Percentiles rank a stretch among this genome's conserved stretches.
These are phyloP conservation scores for Lenwebbia sp. DNA, from an alignment of 345 rosid species.

Conservation along the genomic window DNA sequence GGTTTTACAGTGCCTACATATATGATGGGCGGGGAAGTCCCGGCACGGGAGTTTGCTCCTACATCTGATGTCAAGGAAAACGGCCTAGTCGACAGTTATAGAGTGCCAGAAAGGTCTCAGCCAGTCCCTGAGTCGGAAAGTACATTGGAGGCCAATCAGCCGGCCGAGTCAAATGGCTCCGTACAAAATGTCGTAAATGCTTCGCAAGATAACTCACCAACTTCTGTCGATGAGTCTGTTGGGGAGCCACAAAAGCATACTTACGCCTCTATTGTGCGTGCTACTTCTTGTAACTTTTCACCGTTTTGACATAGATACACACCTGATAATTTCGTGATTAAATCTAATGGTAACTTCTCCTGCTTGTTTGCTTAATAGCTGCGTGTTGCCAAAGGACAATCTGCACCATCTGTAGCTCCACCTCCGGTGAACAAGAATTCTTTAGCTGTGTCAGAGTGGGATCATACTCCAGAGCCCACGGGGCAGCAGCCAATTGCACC, in stretches of 20 bases:
- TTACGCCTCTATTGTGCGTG: conserved; percentile 66
- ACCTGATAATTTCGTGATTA: not conserved
- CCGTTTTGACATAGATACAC: not conserved
- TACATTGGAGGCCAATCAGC: conserved; percentile 15
- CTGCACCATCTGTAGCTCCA: conserved; percentile 19
- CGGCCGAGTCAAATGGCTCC: conserved; percentile 27
- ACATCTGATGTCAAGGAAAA: conserved; percentile 28
- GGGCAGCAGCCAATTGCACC: conserved; percentile 14
- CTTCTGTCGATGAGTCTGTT: conserved; percentile 34
- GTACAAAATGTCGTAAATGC: conserved; percentile 10
- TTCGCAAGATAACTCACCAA: conserved; percentile 23
- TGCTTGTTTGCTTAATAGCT: conserved; percentile 15
- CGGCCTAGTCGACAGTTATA: conserved; percentile 30
- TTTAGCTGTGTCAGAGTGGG: conserved; percentile 30
- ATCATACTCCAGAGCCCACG: conserved; percentile 20
- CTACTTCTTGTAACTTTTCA: not conserved
- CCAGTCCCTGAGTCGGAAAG: conserved; percentile 24
- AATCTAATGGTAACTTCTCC: not conserved
- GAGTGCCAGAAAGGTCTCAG: conserved; percentile 32
- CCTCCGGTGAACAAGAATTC: conserved; percentile 23
- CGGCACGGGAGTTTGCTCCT: conserved; percentile 22
- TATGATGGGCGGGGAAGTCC: conserved; percentile 39
- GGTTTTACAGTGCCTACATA: conserved; percentile 34
- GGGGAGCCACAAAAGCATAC: conserved; percentile 55
- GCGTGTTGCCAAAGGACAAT: conserved; percentile 45